Percentiles rank a stretch among this genome's conserved stretches.
Conservation (phyloP, 163 green algal species). For the Scenedesmus sp. region DNA sequence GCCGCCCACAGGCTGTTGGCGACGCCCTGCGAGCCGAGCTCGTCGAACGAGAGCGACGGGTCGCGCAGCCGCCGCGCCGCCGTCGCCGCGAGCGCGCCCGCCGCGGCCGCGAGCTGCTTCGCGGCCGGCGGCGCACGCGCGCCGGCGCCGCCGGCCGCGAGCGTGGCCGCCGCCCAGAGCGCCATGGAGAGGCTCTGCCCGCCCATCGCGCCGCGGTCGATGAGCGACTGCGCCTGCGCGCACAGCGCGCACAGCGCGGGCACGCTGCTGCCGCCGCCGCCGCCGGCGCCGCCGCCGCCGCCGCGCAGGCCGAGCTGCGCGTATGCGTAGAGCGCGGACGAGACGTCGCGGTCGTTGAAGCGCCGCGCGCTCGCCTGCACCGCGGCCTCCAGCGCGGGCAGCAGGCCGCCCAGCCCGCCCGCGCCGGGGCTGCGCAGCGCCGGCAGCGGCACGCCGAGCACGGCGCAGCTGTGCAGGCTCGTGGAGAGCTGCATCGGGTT, state of each 20-base stretch:
- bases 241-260: neutral
- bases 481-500: constrained; percentile 35
- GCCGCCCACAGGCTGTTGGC: constrained; percentile 45
- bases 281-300: no score
- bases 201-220: constrained; percentile 27
- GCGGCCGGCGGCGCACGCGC: neutral
- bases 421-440: neutral
- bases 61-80: neutral
- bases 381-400: constrained; percentile 15
- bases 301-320: constrained; percentile 5
- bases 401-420: neutral
- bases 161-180: constrained; percentile 57
- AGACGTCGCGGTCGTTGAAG: constrained; percentile 45
- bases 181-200: constrained; percentile 60
- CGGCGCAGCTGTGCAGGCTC: constrained; percentile 28
- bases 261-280: no score
- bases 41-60: constrained; percentile 17
- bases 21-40: constrained; percentile 33
- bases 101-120: constrained; percentile 2
- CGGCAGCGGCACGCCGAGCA: neutral
- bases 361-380: neutral
- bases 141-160: constrained; percentile 30
- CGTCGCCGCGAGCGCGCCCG: constrained; percentile 9
- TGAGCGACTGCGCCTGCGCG: constrained; percentile 16
- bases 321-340: constrained; percentile 33